Percentiles rank a stretch among this genome's conserved stretches.
Evolutionary conservation across 1,284 basidiomycete genomes (phyloP).

Genomic region (Tausonia pullulans): DNA sequence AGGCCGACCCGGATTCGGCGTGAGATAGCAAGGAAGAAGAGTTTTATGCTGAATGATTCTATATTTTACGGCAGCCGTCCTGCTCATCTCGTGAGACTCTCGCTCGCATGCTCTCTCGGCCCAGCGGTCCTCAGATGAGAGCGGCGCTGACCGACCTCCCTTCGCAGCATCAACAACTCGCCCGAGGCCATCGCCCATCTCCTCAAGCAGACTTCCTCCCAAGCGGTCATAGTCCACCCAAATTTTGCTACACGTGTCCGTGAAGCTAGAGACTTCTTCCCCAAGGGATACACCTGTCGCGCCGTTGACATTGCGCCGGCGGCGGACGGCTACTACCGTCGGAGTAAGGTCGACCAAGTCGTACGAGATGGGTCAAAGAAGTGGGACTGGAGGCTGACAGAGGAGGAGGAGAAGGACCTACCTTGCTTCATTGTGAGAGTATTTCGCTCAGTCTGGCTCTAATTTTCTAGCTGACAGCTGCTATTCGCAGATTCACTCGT

Average conservation of each 20-base stretch:
- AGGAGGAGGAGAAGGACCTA: slow-evolving; percentile 39
- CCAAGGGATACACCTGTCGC: slow-evolving; percentile 17
- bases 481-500: slow-evolving; percentile 42
- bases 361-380: background rate
- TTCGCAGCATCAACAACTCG: slow-evolving; percentile 41
- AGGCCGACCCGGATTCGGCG: background rate
- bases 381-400: slow-evolving; percentile 29
- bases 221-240: slow-evolving; percentile 41
- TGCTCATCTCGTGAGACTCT: background rate
- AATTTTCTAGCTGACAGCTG: no score
- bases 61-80: background rate
- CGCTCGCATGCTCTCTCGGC: no score
- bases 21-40: no score
- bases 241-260: slow-evolving; percentile 34
- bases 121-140: background rate
- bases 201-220: slow-evolving; percentile 39
- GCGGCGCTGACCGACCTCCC: background rate
- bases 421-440: slow-evolving; percentile 38
- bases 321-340: background rate
- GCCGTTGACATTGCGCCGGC: background rate
- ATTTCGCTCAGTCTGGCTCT: background rate
- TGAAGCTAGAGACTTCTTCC: slow-evolving; percentile 31
- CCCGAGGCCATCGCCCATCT: slow-evolving; percentile 47
- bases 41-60: background rate
- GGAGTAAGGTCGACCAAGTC: background rate